These are phyloP conservation scores for Aspergillus flavus DNA, from an alignment of 2,329 filamentous ascomycete genomes.

Conservation along the genomic window DNA sequence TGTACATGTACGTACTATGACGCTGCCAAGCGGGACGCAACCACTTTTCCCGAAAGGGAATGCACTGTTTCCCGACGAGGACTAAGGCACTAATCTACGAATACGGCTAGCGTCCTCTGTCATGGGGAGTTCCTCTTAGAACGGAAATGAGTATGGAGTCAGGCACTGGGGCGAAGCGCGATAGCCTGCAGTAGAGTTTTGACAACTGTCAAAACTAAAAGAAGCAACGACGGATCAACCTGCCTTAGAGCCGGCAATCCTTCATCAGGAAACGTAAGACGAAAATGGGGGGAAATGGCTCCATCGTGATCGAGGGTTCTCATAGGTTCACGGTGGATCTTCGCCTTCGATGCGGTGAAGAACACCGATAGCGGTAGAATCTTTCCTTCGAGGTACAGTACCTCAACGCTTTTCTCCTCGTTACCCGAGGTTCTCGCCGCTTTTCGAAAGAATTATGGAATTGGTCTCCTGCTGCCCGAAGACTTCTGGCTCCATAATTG, in stretches of 20 bases:
- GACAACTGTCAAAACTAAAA: conserved; percentile 2
- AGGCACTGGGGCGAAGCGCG: not conserved
- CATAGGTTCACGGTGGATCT: conserved; percentile 21
- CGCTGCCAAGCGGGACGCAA: not conserved
- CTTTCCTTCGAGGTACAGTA: not conserved
- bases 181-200: conserved; percentile 3
- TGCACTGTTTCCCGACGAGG: not conserved
- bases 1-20: not conserved
- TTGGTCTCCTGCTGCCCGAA: conserved; percentile 14
- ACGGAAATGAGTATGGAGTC: not conserved
- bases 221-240: not conserved
- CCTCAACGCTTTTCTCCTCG: not conserved
- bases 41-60: not conserved
- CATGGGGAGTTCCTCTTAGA: not conserved
- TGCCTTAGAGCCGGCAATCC: not conserved
- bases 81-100: not conserved
- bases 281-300: conserved; percentile 7
- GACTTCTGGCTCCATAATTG: not conserved
- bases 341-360: conserved; percentile 36
- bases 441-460: conserved; percentile 6
- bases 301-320: conserved; percentile 8
- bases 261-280: conserved; percentile 6
- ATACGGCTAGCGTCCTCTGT: not conserved
- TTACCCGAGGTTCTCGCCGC: conserved; percentile 19
- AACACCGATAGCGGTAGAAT: conserved; percentile 14